Evolutionary conservation across 257 asterid genomes (phyloP).

Genomic region (Phtheirospermum japonicum): DNA sequence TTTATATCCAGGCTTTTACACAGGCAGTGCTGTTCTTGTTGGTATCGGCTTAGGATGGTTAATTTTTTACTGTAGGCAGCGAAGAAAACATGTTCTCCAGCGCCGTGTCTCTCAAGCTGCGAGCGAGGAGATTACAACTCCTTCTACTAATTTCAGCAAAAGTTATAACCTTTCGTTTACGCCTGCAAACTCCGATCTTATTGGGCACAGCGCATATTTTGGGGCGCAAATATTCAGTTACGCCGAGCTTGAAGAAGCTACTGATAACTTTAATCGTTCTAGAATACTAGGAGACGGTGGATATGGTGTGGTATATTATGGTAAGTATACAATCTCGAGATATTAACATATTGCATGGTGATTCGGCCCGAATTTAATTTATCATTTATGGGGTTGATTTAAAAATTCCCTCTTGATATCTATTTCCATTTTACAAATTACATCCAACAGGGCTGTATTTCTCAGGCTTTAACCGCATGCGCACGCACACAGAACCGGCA

Average conservation of each 20-base stretch:
- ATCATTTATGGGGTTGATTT: neutral
- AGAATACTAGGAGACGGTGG: constrained; percentile 94
- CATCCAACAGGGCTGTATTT: too few species aligned
- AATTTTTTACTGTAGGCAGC: constrained; percentile 50
- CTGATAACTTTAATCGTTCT: constrained; percentile 56
- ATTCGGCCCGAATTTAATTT: neutral
- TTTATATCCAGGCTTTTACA: constrained; percentile 39
- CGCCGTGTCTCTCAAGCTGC: constrained; percentile 36
- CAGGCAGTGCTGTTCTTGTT: constrained; percentile 68
- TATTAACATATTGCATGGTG: neutral
- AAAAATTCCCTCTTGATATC: neutral
- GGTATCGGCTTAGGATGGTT: constrained; percentile 54
- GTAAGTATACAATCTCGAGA: constrained; percentile 37
- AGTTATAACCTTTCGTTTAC: constrained; percentile 68
- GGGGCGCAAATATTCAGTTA: constrained; percentile 78
- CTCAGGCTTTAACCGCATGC: too few species aligned
- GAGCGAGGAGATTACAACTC: constrained; percentile 41
- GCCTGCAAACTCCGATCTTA: constrained; percentile 49
- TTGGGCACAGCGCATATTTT: constrained; percentile 48
- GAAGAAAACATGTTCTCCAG: constrained; percentile 36
- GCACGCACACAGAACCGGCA: too few species aligned
- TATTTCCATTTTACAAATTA: too few species aligned
- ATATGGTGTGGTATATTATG: constrained; percentile 79
- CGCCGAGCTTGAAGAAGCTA: constrained; percentile 79
- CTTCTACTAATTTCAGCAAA: constrained; percentile 44